phyloP scores from a whole-genome alignment of 305 asterid species.

The Fraxinus sp. region DNA sequence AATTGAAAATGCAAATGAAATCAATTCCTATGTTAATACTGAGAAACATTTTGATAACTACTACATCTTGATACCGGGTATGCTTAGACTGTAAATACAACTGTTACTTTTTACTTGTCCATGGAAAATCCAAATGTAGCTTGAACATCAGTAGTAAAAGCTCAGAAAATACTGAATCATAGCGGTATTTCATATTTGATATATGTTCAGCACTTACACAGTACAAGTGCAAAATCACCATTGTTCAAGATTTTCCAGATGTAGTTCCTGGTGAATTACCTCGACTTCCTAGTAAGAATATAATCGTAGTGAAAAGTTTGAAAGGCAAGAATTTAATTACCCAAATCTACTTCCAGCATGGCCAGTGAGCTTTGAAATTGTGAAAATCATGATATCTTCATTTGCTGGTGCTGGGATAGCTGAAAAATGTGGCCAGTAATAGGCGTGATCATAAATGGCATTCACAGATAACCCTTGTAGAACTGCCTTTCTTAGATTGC shows the following conservation, averaged over 20 bases:
- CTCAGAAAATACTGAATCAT: not conserved
- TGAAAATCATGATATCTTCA: slow-evolving; percentile 65
- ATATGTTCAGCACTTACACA: not conserved
- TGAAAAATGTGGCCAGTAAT: slow-evolving; percentile 73
- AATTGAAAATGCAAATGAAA: too few species aligned
- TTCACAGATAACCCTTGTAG: slow-evolving; percentile 28
- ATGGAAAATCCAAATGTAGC: not conserved
- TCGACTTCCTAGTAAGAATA: too few species aligned
- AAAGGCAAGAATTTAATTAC: slow-evolving; percentile 15
- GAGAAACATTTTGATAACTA: too few species aligned
- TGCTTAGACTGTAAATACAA: too few species aligned
- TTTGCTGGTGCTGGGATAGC: slow-evolving; percentile 61
- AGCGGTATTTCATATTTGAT: not conserved
- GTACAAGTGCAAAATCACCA: not conserved
- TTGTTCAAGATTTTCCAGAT: not conserved
- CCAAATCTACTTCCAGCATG: slow-evolving; percentile 79
- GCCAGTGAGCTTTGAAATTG: slow-evolving; percentile 73
- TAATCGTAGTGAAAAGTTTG: not conserved
- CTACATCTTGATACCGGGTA: too few species aligned
- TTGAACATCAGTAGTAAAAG: not conserved
- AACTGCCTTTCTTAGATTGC: slow-evolving; percentile 39
- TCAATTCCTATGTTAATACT: too few species aligned
- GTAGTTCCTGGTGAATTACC: too few species aligned
- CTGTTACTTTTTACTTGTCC: not conserved
- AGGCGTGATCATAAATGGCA: slow-evolving; percentile 58